A percentile compares a stretch with the other conserved stretches of the same genome.
These are phyloP conservation scores for Shiraia sp. DNA, from an alignment of 2,329 filamentous ascomycete genomes.

Conservation along the genomic window DNA sequence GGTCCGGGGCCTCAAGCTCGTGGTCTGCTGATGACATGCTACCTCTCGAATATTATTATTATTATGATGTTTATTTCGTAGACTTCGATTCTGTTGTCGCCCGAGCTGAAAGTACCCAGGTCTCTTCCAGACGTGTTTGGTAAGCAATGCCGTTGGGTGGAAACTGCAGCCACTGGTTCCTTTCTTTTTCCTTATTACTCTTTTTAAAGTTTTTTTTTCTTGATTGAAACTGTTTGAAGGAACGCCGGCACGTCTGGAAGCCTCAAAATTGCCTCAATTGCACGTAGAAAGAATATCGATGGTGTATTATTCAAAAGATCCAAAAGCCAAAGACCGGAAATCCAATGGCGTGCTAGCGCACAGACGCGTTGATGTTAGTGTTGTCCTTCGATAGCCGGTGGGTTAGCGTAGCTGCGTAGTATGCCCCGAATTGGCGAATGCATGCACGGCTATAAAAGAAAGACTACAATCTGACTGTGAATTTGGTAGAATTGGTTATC, in stretches of 20 bases:
- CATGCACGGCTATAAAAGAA: slow-evolving; percentile 5
- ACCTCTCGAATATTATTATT: slow-evolving; percentile 3
- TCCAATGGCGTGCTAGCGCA: slow-evolving; percentile 28
- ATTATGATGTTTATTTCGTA: slow-evolving; percentile 2
- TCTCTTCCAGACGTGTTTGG: not conserved
- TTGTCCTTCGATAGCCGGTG: slow-evolving; percentile 15
- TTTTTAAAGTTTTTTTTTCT: not conserved
- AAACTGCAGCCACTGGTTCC: no score
- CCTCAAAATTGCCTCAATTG: not conserved
- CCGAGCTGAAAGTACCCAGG: no score
- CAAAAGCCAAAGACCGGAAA: slow-evolving; percentile 1
- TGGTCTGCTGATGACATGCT: slow-evolving; percentile 40
- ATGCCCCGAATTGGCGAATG: slow-evolving; percentile 16
- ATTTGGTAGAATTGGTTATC: no score
- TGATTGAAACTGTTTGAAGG: not conserved
- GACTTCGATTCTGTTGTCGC: no score
- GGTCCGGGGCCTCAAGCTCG: slow-evolving; percentile 43
- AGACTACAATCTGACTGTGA: not conserved
- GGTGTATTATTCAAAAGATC: slow-evolving; percentile 2
- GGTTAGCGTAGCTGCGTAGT: slow-evolving; percentile 14
- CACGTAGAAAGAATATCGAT: not conserved
- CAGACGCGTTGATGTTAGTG: slow-evolving; percentile 14
- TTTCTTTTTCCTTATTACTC: no score
- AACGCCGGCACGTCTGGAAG: not conserved
- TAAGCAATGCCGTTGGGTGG: not conserved